Percentiles rank a stretch among this genome's conserved stretches.
phyloP scores from a whole-genome alignment of 805 yeast genomes.

The Ogataea nitratoaversa region DNA sequence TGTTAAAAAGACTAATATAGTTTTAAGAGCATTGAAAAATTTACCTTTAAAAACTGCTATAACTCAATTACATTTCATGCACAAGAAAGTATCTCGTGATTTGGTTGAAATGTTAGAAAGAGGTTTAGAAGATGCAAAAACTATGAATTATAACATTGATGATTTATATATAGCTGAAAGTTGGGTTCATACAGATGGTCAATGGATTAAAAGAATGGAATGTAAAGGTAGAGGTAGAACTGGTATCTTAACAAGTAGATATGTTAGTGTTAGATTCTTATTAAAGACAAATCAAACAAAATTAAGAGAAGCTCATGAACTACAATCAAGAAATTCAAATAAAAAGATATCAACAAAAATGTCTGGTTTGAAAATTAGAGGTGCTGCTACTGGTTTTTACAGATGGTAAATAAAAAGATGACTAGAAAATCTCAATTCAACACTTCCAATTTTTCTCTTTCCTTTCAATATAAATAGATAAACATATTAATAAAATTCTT shows the following conservation, averaged over 20 bases:
- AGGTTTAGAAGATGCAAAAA: constrained; percentile 67
- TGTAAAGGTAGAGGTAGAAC: constrained; percentile 87
- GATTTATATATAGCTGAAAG: constrained; percentile 70
- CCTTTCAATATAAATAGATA: no score
- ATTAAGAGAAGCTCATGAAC: constrained; percentile 57
- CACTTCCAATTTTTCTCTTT: no score
- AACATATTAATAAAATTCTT: no score
- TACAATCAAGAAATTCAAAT: constrained; percentile 40
- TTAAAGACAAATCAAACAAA: constrained; percentile 65
- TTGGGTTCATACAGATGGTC: constrained; percentile 92
- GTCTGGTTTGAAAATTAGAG: constrained; percentile 43
- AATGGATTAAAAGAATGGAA: constrained; percentile 65
- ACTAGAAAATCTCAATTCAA: neutral
- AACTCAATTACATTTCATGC: constrained; percentile 86
- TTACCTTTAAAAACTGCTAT: constrained; percentile 74
- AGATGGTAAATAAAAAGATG: constrained; percentile 40
- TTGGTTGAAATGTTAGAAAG: constrained; percentile 68
- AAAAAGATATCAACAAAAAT: constrained; percentile 41
- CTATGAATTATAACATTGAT: constrained; percentile 53
- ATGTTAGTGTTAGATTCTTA: constrained; percentile 76
- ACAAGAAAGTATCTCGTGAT: constrained; percentile 75
- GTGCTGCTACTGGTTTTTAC: constrained; percentile 47
- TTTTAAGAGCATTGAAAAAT: constrained; percentile 71
- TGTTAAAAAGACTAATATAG: constrained; percentile 79
- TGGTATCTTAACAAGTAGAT: constrained; percentile 73